Percentiles rank a stretch among this genome's conserved stretches.
Evolutionary conservation across 2,329 filamentous ascomycete genomes (phyloP).

Genomic region (Exophiala mesophila): DNA sequence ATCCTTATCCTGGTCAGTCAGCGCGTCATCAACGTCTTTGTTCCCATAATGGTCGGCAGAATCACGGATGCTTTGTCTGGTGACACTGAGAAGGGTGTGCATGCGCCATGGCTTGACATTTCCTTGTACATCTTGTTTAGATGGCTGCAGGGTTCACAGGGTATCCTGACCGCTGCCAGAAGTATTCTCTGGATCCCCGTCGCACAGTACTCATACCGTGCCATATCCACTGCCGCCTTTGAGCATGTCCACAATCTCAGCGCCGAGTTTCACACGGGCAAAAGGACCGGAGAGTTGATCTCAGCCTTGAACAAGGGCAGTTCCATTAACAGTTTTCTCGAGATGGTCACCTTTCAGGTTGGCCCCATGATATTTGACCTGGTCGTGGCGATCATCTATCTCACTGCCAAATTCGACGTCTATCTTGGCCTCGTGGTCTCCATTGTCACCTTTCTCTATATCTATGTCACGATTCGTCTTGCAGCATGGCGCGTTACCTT

Average conservation of each 20-base stretch:
- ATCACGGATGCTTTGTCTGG: conserved; percentile 72
- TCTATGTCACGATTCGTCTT: conserved; percentile 94
- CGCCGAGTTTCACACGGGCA: conserved; percentile 92
- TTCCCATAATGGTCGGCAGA: conserved; percentile 72
- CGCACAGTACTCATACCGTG: conserved; percentile 92
- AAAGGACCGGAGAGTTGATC: conserved; percentile 92
- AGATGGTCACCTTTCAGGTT: conserved; percentile 93
- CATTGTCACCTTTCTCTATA: conserved; percentile 90
- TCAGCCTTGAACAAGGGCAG: conserved; percentile 94
- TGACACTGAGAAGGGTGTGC: conserved; percentile 46
- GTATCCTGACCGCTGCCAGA: conserved; percentile 75
- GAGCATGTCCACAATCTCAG: conserved; percentile 95
- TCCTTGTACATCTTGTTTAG: conserved; percentile 71
- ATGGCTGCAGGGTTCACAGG: conserved; percentile 81
- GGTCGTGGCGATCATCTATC: conserved; percentile 75
- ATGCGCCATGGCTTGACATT: conserved; percentile 69
- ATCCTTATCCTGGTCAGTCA: conserved; percentile 75
- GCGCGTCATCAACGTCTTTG: conserved; percentile 77
- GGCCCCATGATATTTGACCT: conserved; percentile 92
- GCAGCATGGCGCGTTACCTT: conserved; percentile 88
- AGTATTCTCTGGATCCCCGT: conserved; percentile 93
- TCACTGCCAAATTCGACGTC: conserved; percentile 72
- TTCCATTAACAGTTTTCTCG: conserved; percentile 92
- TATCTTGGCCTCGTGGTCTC: conserved; percentile 87
- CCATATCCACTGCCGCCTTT: conserved; percentile 89